A percentile compares a stretch with the other conserved stretches of the same genome.
phyloP scores from a whole-genome alignment of 768 basidiomycete genomes.

The Podaxis sp. region DNA sequence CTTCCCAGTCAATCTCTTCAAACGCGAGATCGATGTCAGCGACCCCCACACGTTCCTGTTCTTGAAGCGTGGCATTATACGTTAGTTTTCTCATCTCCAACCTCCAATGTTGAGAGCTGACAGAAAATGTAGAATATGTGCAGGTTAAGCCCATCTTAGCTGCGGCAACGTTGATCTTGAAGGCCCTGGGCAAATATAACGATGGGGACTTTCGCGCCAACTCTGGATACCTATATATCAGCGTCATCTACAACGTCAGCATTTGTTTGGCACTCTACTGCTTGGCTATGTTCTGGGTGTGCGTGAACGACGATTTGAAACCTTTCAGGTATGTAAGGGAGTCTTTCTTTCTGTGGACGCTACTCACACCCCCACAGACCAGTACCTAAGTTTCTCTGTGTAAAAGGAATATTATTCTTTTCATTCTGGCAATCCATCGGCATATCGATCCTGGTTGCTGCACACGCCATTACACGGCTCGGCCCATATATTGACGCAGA shows the following conservation, averaged over 20 bases:
- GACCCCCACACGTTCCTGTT: constrained; percentile 95
- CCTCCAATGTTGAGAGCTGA: not conserved
- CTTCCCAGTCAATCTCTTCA: constrained; percentile 84
- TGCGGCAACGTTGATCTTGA: constrained; percentile 78
- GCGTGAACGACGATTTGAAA: constrained; percentile 83
- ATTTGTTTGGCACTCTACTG: constrained; percentile 85
- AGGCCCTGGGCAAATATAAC: constrained; percentile 81
- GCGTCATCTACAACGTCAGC: constrained; percentile 79
- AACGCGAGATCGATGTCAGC: constrained; percentile 84
- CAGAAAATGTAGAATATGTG: constrained; percentile 75
- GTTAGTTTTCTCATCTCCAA: constrained; percentile 39
- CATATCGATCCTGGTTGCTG: constrained; percentile 86
- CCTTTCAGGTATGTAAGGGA: constrained; percentile 68
- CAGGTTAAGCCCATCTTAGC: constrained; percentile 94
- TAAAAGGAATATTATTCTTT: constrained; percentile 98
- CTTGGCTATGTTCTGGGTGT: constrained; percentile 96
- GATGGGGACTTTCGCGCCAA: constrained; percentile 84
- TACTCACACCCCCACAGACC: constrained; percentile 46
- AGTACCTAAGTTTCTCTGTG: constrained; percentile 96
- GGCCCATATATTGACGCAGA: constrained; percentile 87
- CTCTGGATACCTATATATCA: constrained; percentile 91
- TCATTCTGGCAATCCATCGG: constrained; percentile 95
- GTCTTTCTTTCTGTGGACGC: not conserved
- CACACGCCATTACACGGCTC: constrained; percentile 69
- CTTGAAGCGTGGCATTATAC: constrained; percentile 92